Evolutionary conservation across 148 eudicot genomes (phyloP).

Genomic region (Spergularia marina): DNA sequence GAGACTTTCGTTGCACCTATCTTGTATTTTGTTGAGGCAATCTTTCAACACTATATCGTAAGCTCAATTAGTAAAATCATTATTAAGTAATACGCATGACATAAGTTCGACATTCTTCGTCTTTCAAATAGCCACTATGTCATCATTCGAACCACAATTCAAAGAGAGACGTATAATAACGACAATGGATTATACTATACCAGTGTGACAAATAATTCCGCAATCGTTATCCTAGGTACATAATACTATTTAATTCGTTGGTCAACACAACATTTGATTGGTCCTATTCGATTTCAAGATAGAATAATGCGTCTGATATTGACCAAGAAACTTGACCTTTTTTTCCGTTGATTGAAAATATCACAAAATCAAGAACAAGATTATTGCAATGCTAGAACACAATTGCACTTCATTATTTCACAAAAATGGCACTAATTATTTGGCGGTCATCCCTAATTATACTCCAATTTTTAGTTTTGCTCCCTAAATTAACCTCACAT

Average conservation of each 20-base stretch:
- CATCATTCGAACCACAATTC: no score
- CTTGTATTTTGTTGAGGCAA: no score
- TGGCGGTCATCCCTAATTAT: background rate
- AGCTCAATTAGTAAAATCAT: no score
- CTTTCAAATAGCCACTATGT: no score
- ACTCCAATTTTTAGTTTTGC: background rate
- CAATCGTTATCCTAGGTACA: background rate
- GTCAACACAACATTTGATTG: background rate
- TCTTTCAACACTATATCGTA: no score
- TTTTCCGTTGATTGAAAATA: background rate
- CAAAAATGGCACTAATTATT: constrained; percentile 9
- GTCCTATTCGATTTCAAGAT: background rate
- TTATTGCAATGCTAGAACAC: background rate
- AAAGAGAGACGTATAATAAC: no score
- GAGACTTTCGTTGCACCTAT: no score
- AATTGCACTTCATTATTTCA: background rate
- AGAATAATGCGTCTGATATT: background rate
- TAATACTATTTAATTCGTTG: background rate
- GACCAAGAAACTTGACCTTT: background rate
- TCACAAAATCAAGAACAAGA: background rate
- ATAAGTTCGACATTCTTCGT: no score
- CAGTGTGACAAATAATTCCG: background rate
- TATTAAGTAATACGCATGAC: no score
- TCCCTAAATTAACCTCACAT: constrained; percentile 1
- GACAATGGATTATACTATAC: background rate